These are phyloP conservation scores for Mrakia hoshinonis DNA, from an alignment of 768 basidiomycete genomes.

Conservation along the genomic window DNA sequence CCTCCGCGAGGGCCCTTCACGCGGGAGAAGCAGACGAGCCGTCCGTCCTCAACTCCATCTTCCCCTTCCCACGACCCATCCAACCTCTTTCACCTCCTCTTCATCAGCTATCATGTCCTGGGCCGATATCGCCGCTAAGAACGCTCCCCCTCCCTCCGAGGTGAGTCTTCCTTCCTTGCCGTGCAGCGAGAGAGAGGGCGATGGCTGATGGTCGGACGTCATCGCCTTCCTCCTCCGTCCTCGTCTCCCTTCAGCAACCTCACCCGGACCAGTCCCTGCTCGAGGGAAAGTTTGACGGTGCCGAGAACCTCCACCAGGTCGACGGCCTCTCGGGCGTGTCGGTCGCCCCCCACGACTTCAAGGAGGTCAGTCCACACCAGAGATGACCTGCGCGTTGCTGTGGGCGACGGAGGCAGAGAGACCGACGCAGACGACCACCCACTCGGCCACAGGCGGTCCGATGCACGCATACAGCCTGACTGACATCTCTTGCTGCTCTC, in stretches of 20 bases:
- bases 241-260: conserved; percentile 1
- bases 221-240: background rate
- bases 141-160: conserved; percentile 28
- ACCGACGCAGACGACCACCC: background rate
- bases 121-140: conserved; percentile 15
- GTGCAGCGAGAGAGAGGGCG: background rate
- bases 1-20: too few relatives aligned
- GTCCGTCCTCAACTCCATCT: background rate
- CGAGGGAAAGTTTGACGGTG: conserved; percentile 17
- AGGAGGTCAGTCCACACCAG: conserved; percentile 23
- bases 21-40: background rate
- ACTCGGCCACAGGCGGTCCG: background rate
- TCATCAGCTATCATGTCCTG: background rate
- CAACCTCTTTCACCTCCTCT: background rate
- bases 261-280: conserved; percentile 28
- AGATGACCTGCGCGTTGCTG: background rate
- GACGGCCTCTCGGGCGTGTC: conserved; percentile 11
- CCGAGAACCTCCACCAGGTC: background rate
- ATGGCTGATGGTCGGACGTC: background rate
- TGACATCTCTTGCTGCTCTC: background rate
- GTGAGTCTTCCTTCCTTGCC: background rate
- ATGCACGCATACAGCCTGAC: background rate
- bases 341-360: conserved; percentile 26
- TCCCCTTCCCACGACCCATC: background rate
- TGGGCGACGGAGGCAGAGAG: background rate